A percentile compares a stretch with the other conserved stretches of the same genome.
phyloP scores from a whole-genome alignment of 306 rosid genomes.

The Boehmeria nivea region DNA sequence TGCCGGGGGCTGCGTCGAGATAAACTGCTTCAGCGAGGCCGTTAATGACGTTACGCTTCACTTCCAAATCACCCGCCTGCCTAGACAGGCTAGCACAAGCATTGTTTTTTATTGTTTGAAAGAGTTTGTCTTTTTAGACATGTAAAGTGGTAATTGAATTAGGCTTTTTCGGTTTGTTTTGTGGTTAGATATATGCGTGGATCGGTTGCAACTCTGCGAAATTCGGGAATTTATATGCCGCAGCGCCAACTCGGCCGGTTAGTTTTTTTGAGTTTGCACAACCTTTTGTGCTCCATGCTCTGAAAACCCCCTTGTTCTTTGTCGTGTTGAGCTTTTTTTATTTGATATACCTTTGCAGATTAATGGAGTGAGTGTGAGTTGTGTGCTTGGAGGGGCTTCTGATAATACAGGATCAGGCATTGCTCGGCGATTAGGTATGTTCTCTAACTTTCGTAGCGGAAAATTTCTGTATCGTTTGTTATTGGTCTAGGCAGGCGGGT shows the following conservation, averaged over 20 bases:
- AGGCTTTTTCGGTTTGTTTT: too few relatives aligned
- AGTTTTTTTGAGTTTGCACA: conserved; percentile 3
- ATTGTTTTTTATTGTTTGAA: too few relatives aligned
- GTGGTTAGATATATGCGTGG: conserved; percentile 69
- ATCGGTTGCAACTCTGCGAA: conserved; percentile 75
- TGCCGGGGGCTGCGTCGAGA: too few relatives aligned
- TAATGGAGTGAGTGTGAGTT: conserved; percentile 55
- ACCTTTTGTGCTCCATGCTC: neutral
- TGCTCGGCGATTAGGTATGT: conserved; percentile 74
- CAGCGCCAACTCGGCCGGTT: conserved; percentile 76
- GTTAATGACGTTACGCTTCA: conserved; percentile 60
- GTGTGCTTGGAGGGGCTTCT: conserved; percentile 78
- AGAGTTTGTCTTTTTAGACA: too few relatives aligned
- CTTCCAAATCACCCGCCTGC: conserved; percentile 73
- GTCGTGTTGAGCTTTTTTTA: neutral
- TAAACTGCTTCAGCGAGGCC: conserved; percentile 60
- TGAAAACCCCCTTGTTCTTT: neutral
- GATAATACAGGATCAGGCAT: conserved; percentile 85
- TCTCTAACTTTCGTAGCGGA: too few relatives aligned
- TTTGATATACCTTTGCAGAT: conserved; percentile 25
- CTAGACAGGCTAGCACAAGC: conserved; percentile 70
- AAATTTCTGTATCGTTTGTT: too few relatives aligned
- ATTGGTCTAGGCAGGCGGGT: too few relatives aligned
- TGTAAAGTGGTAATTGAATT: too few relatives aligned
- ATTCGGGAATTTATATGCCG: conserved; percentile 76